Evolutionary conservation across 257 asterid species (phyloP), one percentile per base, ranked within the genome.

Genomic region (Phtheirospermum japonicum): DNA sequence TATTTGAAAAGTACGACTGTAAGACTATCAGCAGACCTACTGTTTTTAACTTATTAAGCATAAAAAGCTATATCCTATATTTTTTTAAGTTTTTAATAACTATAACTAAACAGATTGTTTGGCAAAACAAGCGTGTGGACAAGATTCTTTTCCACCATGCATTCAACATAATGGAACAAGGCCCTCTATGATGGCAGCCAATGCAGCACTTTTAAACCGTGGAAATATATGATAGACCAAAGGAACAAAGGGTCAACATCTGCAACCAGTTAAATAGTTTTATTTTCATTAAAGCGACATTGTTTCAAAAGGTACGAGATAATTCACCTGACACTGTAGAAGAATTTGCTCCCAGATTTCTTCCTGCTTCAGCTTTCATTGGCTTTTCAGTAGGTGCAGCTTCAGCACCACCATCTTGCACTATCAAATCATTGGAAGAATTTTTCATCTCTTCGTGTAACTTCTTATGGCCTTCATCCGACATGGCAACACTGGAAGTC

Each of bases 371-470:
- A 66, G 73, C 46, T 56, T 73, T 83, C 70, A 46, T 45, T 42
- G 51, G 73, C 66, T 67, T 75, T 54, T 68, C 70, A 64, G 67
- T 51, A 40, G 68, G 75, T 6, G 65, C 74, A 34, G 45, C 82
- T 70, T 73, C 85, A 64, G 65, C 66, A 23, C 64, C 73, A 58
- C 60, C 77, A 16, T 71, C 71, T 72, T 64, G 77, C 59, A 50
- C 67, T 59, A 19, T 73, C 31, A 65, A 67, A 51, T 68, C 74
- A 63, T 63, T 62, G 57, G 68, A 49, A 61, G 76, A 54, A 64
- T 43, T 45, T 55, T 75, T 79, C 28, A 53, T 67, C 20, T 55
- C 50, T 59, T 67, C 67, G 26, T 57, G 43, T 68, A 34, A 69
- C 69, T 74, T 76, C 57, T 51, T 49, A 45, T 46, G 19, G 45